These are phyloP conservation scores for Cenococcum geophilum DNA, from an alignment of 495 filamentous ascomycete genomes.

Conservation along the genomic window DNA sequence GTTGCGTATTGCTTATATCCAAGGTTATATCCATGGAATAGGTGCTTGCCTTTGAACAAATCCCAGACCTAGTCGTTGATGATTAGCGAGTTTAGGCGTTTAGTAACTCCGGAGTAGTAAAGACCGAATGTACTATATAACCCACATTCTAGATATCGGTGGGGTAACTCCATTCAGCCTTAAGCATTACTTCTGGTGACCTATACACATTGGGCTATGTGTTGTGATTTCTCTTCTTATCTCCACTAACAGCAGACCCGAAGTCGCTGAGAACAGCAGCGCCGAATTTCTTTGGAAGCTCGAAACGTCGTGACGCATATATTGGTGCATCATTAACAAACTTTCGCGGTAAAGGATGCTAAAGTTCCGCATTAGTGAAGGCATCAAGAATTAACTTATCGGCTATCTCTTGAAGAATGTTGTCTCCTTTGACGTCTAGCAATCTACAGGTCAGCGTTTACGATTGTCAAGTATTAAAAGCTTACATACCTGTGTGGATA, in stretches of 20 bases:
- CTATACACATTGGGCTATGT: conserved; percentile 42
- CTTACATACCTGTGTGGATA: conserved; percentile 5
- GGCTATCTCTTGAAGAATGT: conserved; percentile 34
- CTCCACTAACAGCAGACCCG: conserved; percentile 26
- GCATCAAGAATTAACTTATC: conserved; percentile 16
- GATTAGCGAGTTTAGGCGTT: not conserved
- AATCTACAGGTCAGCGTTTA: conserved; percentile 25
- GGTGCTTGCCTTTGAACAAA: conserved; percentile 44
- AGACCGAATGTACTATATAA: conserved; percentile 11
- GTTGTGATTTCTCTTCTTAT: conserved; percentile 37
- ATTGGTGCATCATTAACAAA: conserved; percentile 32
- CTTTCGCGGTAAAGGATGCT: conserved; percentile 35
- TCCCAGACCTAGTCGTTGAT: conserved; percentile 43
- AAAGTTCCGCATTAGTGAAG: conserved; percentile 27
- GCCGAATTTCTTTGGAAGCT: conserved; percentile 25
- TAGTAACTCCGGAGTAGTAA: conserved; percentile 13
- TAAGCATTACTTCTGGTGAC: conserved; percentile 28
- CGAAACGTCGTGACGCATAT: conserved; percentile 33
- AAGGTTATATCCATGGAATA: conserved; percentile 45
- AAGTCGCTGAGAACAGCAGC: conserved; percentile 45
- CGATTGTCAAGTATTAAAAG: conserved; percentile 4
- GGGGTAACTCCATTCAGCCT: conserved; percentile 11
- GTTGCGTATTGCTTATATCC: conserved; percentile 42
- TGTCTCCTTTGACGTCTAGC: conserved; percentile 29
- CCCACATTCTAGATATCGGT: conserved; percentile 22